Evolutionary conservation across 2,329 filamentous ascomycete species (phyloP), one percentile per base, ranked within the genome.

Genomic region (Calonectria montana): DNA sequence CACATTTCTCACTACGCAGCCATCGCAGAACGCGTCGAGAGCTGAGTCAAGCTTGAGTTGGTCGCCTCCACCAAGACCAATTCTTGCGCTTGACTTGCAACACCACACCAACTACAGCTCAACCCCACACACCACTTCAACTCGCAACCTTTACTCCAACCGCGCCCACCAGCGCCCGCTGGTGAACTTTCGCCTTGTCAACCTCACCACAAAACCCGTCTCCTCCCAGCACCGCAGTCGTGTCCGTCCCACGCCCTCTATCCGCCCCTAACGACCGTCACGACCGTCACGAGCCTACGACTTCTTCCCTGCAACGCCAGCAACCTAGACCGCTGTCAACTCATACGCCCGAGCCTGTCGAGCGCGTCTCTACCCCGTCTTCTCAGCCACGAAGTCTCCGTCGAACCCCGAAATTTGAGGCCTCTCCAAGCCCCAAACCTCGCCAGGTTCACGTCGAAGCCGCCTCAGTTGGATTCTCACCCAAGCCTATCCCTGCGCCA

Each of bases 331-430:
- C 72, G 69, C 75, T 76, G 70, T 75, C 62, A 41, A 73, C 69
- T 29, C 76, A 76, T 55, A 79, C 84, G 69, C 80, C 85, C 77
- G 81, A 84, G 78, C 81, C 80, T 76, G 74, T 80, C 73, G 84
- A 84, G 74, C 82, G 84, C 80, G 83, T 83, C 67, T 83, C 86
- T 29, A 87, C 87, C 35, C 83, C 87, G 68, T 85, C 86, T 69
- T 88, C 88, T 45, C 83, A 85, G 57, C 82, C 78, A 72, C 85
- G 84, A 75, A 82, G 81, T 68, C 85, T 90, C 76, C 88, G 87
- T 71, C 87, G 87, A 75, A 90, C 88, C 9, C 85, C 88, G 21
- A 88, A 84, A 73, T 89, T 89, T 78, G 84, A 86, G 62, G 82
- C 82, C 31, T 84, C 84, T 64, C 82, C 85, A 47, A 85, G 81